Evolutionary conservation across 495 filamentous ascomycete genomes (phyloP).

Genomic region (Hypoxylon intermedium): DNA sequence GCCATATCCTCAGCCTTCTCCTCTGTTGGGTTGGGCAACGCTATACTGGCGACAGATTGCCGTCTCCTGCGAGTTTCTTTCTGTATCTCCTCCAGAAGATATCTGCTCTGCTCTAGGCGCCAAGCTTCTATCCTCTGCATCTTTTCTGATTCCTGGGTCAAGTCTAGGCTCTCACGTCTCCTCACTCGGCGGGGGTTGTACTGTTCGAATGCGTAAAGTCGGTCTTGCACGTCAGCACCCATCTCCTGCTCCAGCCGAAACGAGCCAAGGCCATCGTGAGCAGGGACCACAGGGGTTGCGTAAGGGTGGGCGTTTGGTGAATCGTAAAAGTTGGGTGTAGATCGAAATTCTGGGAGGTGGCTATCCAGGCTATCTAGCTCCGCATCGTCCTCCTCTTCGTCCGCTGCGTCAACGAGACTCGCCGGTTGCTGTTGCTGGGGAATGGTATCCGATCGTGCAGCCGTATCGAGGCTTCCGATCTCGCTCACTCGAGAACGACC

Average conservation of each 20-base stretch:
- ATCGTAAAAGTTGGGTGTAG: constrained; percentile 62
- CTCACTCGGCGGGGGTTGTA: constrained; percentile 77
- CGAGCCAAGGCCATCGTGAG: constrained; percentile 88
- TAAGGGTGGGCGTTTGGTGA: constrained; percentile 45
- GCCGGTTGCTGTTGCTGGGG: constrained; percentile 49
- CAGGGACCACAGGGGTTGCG: constrained; percentile 72
- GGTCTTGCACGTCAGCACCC: constrained; percentile 68
- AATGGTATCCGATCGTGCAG: constrained; percentile 57
- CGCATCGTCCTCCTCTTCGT: constrained; percentile 70
- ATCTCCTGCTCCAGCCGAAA: constrained; percentile 64
- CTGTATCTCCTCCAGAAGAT: constrained; percentile 86
- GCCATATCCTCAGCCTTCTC: constrained; percentile 31
- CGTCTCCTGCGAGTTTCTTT: constrained; percentile 75
- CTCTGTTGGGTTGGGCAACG: constrained; percentile 20
- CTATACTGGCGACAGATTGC: constrained; percentile 44
- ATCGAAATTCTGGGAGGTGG: constrained; percentile 83
- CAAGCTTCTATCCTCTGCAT: constrained; percentile 86
- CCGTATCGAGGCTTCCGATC: constrained; percentile 80
- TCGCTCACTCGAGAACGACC: constrained; percentile 81
- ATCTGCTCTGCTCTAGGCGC: constrained; percentile 87
- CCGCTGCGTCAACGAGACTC: constrained; percentile 52
- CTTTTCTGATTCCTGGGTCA: constrained; percentile 68
- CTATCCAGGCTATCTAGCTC: constrained; percentile 93
- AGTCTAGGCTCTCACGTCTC: constrained; percentile 68
- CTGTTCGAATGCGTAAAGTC: constrained; percentile 83